These are phyloP conservation scores for Colletotrichum trifolii DNA, from an alignment of 2,329 filamentous ascomycete species.

Conservation along the genomic window DNA sequence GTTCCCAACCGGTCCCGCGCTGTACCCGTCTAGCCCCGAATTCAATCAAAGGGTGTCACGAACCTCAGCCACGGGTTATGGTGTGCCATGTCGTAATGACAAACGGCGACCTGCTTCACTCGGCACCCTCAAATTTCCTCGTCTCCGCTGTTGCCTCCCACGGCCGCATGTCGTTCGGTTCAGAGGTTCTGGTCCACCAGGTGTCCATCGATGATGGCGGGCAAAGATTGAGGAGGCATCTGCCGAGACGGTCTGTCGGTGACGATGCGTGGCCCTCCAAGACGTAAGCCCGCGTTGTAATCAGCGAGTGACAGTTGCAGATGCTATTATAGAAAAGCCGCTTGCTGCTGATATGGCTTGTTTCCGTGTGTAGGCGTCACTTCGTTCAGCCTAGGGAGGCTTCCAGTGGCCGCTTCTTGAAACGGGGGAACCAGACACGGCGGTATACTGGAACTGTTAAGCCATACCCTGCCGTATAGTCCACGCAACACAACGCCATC, in stretches of 20 bases:
- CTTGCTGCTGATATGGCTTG: not conserved
- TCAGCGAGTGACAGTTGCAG: constrained; percentile 10
- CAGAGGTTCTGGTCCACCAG: not conserved
- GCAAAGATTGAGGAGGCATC: not conserved
- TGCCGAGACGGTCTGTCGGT: not conserved
- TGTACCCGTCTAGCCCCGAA: constrained; percentile 8
- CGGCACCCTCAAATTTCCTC: constrained; percentile 32
- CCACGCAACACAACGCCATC: not conserved
- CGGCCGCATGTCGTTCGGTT: not conserved
- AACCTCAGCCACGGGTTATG: constrained; percentile 2
- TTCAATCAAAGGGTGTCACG: constrained; percentile 20
- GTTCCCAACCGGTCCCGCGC: not conserved
- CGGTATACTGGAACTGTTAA: constrained; percentile 7
- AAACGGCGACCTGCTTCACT: constrained; percentile 15
- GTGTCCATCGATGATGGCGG: not conserved
- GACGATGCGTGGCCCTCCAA: not conserved
- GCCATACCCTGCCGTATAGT: constrained; percentile 7
- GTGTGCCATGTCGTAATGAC: constrained; percentile 28
- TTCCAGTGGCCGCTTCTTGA: constrained; percentile 13
- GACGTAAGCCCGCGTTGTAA: not conserved
- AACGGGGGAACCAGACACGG: constrained; percentile 18
- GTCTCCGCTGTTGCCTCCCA: constrained; percentile 18
- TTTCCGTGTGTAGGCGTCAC: not conserved
- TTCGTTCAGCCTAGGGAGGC: not conserved
- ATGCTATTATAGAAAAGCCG: not conserved